Base-by-base conservation (phyloP, 2,329 filamentous ascomycete species). In the Erysiphe pulchra region DNA sequence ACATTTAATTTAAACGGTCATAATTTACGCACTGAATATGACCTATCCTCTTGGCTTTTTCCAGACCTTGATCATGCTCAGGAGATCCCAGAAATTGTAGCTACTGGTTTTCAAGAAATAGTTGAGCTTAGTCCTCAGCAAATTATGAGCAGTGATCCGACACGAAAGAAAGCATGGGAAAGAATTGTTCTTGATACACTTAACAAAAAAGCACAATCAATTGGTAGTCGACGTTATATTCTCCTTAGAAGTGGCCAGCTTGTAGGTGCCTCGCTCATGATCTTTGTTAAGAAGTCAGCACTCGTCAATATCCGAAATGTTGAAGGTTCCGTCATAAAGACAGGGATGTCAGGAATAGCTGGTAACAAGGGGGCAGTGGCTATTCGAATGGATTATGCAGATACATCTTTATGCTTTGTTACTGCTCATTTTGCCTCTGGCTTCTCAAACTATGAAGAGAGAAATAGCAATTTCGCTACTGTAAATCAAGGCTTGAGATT, bases 351-450 rank as follows among this genome's bases (percentile, higher is more conserved):
- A 20, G 90, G 90, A 6, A 93, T 98, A 69, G 87, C 86, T 28
- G 90, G 90, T 18, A 98, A 98, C 64, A 98, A 98, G 63, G 90
- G 90, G 16, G 90, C 90, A 0, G 92, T 94, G 44, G 90, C 86
- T 2, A 94, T 98, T 54, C 79, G 90, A 4, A 81, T 98, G 61
- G 87, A 95, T 50, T 94, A 84, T 56, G 86, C 83, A 28, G 92
- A 81, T 56, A 95, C 87, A 2, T 81, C 80, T 2, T 73, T 98
- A 28, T 95, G 90, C 60, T 87, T 98, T 50, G 83, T 98, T 24
- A 98, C 90, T 18, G 90, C 90, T 17, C 90, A 98, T 71, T 65
- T 98, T 58, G 90, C 90, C 30, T 90, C 90, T 47, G 90, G 90
- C 0, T 95, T 95, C 61, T 75, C 83, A 51, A 98, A 98, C 57